Conservation (phyloP, 1,139 yeast species). For the Yamadazyma sp. region DNA sequence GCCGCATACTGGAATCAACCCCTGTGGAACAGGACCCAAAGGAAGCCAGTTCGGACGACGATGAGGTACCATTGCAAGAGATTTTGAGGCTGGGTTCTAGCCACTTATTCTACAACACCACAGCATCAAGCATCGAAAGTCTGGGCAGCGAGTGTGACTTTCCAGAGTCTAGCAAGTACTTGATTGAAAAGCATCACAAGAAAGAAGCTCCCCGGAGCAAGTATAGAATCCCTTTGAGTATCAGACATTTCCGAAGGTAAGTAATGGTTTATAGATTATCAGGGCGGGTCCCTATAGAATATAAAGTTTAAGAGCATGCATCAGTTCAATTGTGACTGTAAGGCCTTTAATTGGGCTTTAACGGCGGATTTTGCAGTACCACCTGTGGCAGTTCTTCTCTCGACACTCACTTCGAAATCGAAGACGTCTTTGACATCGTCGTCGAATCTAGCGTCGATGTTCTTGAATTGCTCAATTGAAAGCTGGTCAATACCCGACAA, state of each 20-base stretch:
- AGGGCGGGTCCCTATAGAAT: background rate
- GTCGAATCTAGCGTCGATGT: constrained; percentile 76
- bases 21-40: background rate
- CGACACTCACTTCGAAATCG: constrained; percentile 90
- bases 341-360: constrained; percentile 59
- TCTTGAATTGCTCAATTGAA: constrained; percentile 70
- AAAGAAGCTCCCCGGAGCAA: background rate
- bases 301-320: background rate
- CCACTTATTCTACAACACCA: background rate
- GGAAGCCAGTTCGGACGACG: background rate
- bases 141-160: constrained; percentile 2
- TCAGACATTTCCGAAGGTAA: background rate
- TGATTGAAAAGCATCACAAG: constrained; percentile 6
- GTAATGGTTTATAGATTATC: too few species aligned
- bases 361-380: constrained; percentile 97
- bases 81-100: background rate
- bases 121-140: background rate
- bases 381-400: constrained; percentile 93
- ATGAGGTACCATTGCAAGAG: background rate
- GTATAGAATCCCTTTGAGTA: too few species aligned
- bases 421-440: constrained; percentile 81
- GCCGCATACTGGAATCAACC: too few species aligned
- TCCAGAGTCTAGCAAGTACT: constrained; percentile 8
- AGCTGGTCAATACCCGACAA: constrained; percentile 82
- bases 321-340: constrained; percentile 19